phyloP scores from a whole-genome alignment of 768 basidiomycete species.

The Leccinellum rugosiceps region DNA sequence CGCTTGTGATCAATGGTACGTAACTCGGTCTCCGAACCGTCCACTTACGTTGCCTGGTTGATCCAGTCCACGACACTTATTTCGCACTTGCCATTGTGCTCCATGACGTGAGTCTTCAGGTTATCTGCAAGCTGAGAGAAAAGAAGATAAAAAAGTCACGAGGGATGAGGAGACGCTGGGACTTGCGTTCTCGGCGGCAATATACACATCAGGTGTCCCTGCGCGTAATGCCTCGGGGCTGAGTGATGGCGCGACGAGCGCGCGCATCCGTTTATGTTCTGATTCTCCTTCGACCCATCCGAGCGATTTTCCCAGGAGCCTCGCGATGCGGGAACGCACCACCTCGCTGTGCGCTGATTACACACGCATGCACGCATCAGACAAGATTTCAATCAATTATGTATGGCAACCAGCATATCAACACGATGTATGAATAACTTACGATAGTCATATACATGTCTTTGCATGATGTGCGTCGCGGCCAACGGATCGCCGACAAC shows the following conservation, averaged over 20 bases:
- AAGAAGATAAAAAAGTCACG: neutral
- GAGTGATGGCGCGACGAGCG: slow-evolving; percentile 5
- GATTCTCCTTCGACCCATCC: slow-evolving; percentile 10
- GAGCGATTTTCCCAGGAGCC: slow-evolving; percentile 4
- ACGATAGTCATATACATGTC: slow-evolving; percentile 9
- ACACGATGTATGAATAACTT: neutral
- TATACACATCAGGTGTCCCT: slow-evolving; percentile 3
- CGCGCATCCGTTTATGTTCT: slow-evolving; percentile 6
- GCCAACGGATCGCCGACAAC: slow-evolving; percentile 5
- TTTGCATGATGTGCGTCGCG: slow-evolving; percentile 6
- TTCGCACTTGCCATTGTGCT: neutral
- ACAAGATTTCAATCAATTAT: neutral
- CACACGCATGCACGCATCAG: neutral
- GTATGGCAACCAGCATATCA: neutral
- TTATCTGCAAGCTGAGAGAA: slow-evolving; percentile 4
- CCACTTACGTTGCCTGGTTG: slow-evolving; percentile 6
- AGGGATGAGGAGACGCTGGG: neutral
- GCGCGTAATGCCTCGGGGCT: slow-evolving; percentile 1
- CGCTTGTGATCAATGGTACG: neutral
- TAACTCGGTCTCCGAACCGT: neutral
- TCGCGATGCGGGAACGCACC: slow-evolving; percentile 3
- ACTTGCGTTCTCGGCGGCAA: slow-evolving; percentile 5
- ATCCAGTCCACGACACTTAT: slow-evolving; percentile 5
- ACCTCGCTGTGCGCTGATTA: neutral
- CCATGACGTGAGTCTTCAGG: neutral